Percentiles rank a stretch among this genome's conserved stretches.
These are phyloP conservation scores for Venturia oleaginea DNA, from an alignment of 2,329 filamentous ascomycete genomes.

Conservation along the genomic window DNA sequence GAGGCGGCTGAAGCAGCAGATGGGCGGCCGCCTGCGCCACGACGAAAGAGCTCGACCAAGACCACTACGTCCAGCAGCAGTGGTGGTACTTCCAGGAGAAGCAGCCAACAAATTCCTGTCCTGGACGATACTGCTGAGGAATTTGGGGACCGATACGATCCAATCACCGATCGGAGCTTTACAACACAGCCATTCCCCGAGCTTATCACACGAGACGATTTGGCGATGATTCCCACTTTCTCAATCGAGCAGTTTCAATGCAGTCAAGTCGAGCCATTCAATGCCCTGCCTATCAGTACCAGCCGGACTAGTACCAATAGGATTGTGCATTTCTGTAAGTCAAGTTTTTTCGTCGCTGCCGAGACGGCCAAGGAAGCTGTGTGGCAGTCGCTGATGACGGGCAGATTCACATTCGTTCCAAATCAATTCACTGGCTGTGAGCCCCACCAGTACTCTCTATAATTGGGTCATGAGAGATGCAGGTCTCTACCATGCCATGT, in stretches of 20 bases:
- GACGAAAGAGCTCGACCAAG: neutral
- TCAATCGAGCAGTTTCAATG: conserved; percentile 2
- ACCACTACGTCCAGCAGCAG: neutral
- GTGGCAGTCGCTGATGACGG: neutral
- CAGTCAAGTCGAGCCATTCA: conserved; percentile 1
- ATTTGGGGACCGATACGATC: neutral
- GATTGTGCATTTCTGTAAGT: conserved; percentile 6
- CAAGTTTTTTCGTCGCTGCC: neutral
- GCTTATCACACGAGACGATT: neutral
- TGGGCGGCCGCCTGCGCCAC: neutral
- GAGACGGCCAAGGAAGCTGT: neutral
- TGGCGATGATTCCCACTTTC: neutral
- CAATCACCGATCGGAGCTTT: neutral
- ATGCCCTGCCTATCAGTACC: neutral
- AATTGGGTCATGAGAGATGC: neutral
- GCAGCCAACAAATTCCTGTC: neutral
- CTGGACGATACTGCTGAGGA: neutral
- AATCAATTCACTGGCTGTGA: conserved; percentile 1
- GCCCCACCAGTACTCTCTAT: neutral
- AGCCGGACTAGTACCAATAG: neutral
- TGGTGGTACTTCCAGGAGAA: neutral
- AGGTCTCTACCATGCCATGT: conserved; percentile 4
- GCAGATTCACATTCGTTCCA: neutral
- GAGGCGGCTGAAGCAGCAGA: neutral
- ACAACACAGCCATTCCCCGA: neutral